Conservation (phyloP, 2,329 filamentous ascomycete genomes). For the Colletotrichum costaricense region DNA sequence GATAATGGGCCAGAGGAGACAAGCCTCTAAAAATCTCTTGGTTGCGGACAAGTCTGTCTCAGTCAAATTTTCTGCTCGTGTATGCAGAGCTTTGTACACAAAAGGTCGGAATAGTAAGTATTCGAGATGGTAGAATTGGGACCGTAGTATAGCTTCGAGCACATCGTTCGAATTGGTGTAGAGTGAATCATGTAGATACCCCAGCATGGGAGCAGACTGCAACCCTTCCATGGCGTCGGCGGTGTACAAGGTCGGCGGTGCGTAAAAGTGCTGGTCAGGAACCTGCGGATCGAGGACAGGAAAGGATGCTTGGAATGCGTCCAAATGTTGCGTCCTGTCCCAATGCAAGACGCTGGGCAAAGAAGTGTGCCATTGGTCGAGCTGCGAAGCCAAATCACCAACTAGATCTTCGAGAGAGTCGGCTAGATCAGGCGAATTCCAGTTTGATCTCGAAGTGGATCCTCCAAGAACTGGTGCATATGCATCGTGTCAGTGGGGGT, state of each 20-base stretch:
- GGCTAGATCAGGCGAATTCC: slow-evolving; percentile 19
- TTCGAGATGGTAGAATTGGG: slow-evolving; percentile 69
- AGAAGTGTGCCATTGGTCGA: slow-evolving; percentile 65
- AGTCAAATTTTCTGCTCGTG: slow-evolving; percentile 62
- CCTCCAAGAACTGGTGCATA: slow-evolving; percentile 1
- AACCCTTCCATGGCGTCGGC: slow-evolving; percentile 50
- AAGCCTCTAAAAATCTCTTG: slow-evolving; percentile 67
- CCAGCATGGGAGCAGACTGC: not conserved
- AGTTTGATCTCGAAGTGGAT: not conserved
- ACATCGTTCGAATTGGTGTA: slow-evolving; percentile 43
- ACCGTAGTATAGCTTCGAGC: slow-evolving; percentile 66
- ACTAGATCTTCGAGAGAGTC: slow-evolving; percentile 37
- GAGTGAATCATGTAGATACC: not conserved
- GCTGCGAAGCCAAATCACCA: slow-evolving; percentile 61
- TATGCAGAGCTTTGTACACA: slow-evolving; percentile 68
- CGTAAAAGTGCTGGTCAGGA: not conserved
- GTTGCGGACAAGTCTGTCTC: slow-evolving; percentile 64
- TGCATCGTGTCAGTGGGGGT: slow-evolving; percentile 23
- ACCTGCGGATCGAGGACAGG: slow-evolving; percentile 41
- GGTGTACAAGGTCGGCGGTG: slow-evolving; percentile 49
- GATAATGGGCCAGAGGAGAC: slow-evolving; percentile 69
- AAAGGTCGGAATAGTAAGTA: slow-evolving; percentile 69
- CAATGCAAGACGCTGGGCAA: slow-evolving; percentile 66
- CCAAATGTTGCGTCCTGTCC: slow-evolving; percentile 61
- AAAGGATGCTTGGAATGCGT: slow-evolving; percentile 48